phyloP scores from a whole-genome alignment of 768 basidiomycete species.

The Boletellus sp. region DNA sequence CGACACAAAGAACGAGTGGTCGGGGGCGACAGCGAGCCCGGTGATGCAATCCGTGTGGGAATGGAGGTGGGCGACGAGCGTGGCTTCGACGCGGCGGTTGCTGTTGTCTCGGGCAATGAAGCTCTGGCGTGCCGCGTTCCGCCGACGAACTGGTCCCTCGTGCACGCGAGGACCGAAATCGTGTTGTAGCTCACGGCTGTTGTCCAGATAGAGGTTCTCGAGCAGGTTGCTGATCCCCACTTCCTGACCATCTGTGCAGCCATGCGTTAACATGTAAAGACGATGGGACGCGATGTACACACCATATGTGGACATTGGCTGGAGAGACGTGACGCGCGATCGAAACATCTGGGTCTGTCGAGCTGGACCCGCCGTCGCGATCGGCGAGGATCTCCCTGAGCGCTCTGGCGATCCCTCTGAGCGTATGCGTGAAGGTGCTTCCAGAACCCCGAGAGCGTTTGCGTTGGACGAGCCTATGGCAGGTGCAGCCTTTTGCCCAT shows the following conservation, averaged over 20 bases:
- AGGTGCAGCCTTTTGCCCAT: slow-evolving; percentile 84
- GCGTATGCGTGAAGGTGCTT: slow-evolving; percentile 66
- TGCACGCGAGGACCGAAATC: slow-evolving; percentile 91
- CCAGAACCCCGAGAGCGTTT: slow-evolving; percentile 78
- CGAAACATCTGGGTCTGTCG: slow-evolving; percentile 40
- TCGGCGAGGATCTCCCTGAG: slow-evolving; percentile 78
- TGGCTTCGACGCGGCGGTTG: slow-evolving; percentile 64
- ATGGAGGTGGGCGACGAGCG: slow-evolving; percentile 77
- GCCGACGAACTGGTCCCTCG: slow-evolving; percentile 74
- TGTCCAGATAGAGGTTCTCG: slow-evolving; percentile 87
- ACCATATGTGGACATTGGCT: slow-evolving; percentile 75
- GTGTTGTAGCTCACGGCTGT: slow-evolving; percentile 75
- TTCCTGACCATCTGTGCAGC: slow-evolving; percentile 76
- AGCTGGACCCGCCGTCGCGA: slow-evolving; percentile 55
- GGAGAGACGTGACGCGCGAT: slow-evolving; percentile 47
- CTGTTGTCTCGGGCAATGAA: slow-evolving; percentile 64
- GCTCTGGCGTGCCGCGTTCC: slow-evolving; percentile 66
- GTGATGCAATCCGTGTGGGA: slow-evolving; percentile 82
- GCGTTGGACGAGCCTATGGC: slow-evolving; percentile 83
- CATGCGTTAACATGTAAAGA: slow-evolving; percentile 1
- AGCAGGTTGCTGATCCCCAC: slow-evolving; percentile 84
- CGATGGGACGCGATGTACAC: slow-evolving; percentile 10
- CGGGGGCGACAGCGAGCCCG: slow-evolving; percentile 82
- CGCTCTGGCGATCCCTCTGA: slow-evolving; percentile 64
- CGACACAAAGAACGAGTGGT: slow-evolving; percentile 92